phyloP scores from a whole-genome alignment of 2,329 filamentous ascomycete genomes.

The Epichloe brachyelytri region DNA sequence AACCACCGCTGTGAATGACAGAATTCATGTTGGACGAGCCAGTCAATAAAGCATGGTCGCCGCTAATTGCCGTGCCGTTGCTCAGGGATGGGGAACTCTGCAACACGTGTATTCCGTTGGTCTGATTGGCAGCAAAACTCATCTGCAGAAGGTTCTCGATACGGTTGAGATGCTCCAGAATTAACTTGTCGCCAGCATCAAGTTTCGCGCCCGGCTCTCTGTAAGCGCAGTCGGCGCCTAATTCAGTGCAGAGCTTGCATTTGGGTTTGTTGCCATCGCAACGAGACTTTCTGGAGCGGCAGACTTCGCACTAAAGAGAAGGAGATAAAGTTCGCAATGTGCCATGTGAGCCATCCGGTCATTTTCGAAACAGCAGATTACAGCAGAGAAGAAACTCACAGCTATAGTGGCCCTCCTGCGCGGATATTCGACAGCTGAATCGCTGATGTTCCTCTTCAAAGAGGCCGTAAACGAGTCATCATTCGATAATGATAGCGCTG shows the following conservation, averaged over 20 bases:
- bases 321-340: background rate
- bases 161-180: slow-evolving; percentile 62
- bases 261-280: slow-evolving; percentile 72
- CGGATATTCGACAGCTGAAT: slow-evolving; percentile 49
- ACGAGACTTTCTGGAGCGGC: slow-evolving; percentile 65
- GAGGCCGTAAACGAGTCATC: slow-evolving; percentile 45
- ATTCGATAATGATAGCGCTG: slow-evolving; percentile 31
- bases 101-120: slow-evolving; percentile 40
- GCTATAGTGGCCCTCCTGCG: slow-evolving; percentile 52
- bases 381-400: slow-evolving; percentile 28
- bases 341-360: background rate
- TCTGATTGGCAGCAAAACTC: slow-evolving; percentile 39
- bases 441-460: slow-evolving; percentile 48
- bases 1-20: slow-evolving; percentile 47
- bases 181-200: slow-evolving; percentile 75
- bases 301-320: slow-evolving; percentile 57
- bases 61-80: slow-evolving; percentile 47
- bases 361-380: too few relatives aligned
- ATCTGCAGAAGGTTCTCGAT: slow-evolving; percentile 72
- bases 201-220: slow-evolving; percentile 78
- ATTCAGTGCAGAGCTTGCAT: slow-evolving; percentile 70
- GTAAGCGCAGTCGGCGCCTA: slow-evolving; percentile 74
- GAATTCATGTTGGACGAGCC: slow-evolving; percentile 35
- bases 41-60: slow-evolving; percentile 38
- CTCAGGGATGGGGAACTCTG: slow-evolving; percentile 53